These are phyloP conservation scores for Trichoderma sp. DNA, from an alignment of 2,329 filamentous ascomycete species.

Conservation along the genomic window DNA sequence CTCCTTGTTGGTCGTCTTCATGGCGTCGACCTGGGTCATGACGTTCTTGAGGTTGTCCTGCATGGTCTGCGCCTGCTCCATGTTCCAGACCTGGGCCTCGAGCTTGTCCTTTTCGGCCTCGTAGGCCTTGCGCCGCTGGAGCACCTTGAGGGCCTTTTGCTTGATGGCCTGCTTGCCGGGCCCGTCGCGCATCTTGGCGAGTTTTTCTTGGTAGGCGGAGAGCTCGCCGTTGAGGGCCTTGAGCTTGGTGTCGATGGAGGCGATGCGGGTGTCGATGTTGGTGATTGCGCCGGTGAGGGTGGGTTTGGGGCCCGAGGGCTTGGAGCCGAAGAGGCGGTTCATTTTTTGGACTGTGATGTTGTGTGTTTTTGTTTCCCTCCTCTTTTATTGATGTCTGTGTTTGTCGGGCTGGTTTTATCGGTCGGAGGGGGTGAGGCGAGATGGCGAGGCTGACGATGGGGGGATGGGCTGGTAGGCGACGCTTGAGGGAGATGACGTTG, in stretches of 20 bases:
- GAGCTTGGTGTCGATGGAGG: conserved; percentile 91
- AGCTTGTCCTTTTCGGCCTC: conserved; percentile 93
- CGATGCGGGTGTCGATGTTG: conserved; percentile 82
- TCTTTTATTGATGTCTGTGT: background rate
- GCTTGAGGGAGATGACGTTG: conserved; percentile 28
- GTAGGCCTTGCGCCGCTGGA: conserved; percentile 92
- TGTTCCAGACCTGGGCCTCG: conserved; percentile 94
- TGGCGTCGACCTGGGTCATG: conserved; percentile 96
- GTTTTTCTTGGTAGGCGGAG: conserved; percentile 80
- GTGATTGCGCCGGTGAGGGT: conserved; percentile 80
- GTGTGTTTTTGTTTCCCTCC: background rate
- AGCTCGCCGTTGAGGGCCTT: conserved; percentile 91
- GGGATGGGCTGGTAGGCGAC: background rate
- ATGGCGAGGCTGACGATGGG: conserved; percentile 10
- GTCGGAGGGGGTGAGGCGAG: background rate
- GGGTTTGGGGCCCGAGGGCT: conserved; percentile 84
- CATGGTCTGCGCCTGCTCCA: conserved; percentile 98
- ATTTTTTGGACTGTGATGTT: conserved; percentile 44
- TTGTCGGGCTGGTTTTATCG: background rate
- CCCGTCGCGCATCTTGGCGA: conserved; percentile 91
- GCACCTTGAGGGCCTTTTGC: conserved; percentile 89
- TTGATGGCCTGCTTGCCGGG: conserved; percentile 91
- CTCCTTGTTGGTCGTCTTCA: conserved; percentile 95
- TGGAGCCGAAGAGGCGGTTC: conserved; percentile 95
- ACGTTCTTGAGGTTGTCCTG: conserved; percentile 98